Evolutionary conservation across 2,329 filamentous ascomycete genomes (phyloP).

Genomic region (Myriosclerotinia scirpicola): DNA sequence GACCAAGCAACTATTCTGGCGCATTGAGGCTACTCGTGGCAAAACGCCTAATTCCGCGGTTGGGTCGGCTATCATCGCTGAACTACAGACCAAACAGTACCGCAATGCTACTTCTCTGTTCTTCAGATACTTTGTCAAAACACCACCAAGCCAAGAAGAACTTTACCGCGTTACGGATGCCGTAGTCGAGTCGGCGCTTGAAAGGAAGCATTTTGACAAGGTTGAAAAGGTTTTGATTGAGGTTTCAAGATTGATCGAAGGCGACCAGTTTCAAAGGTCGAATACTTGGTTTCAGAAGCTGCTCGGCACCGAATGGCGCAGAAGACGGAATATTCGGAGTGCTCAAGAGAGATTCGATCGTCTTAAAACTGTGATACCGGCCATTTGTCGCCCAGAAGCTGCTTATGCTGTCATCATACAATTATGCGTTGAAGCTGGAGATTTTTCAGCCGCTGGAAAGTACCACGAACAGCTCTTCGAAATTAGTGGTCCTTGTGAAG

Average conservation of each 20-base stretch:
- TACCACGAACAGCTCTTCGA: slow-evolving; percentile 32
- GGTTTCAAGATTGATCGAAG: slow-evolving; percentile 30
- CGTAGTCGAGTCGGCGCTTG: slow-evolving; percentile 33
- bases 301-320: slow-evolving; percentile 37
- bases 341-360: slow-evolving; percentile 35
- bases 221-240: slow-evolving; percentile 34
- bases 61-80: slow-evolving; percentile 29
- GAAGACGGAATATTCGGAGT: slow-evolving; percentile 31
- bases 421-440: slow-evolving; percentile 37
- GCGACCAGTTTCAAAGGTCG: slow-evolving; percentile 26
- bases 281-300: slow-evolving; percentile 36
- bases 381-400: slow-evolving; percentile 31
- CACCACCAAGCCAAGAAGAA: slow-evolving; percentile 27
- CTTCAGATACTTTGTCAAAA: slow-evolving; percentile 16
- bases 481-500: slow-evolving; percentile 14
- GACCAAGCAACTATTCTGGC: slow-evolving; percentile 32
- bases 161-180: slow-evolving; percentile 28
- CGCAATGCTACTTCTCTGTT: slow-evolving; percentile 18
- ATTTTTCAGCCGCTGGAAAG: slow-evolving; percentile 30
- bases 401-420: slow-evolving; percentile 39
- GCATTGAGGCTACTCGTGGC: slow-evolving; percentile 26
- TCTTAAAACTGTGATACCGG: slow-evolving; percentile 27
- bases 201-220: slow-evolving; percentile 26
- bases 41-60: slow-evolving; percentile 11
- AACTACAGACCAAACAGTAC: slow-evolving; percentile 29